Conservation (phyloP, 345 rosid species). For the Arabidopsis arenosa region DNA sequence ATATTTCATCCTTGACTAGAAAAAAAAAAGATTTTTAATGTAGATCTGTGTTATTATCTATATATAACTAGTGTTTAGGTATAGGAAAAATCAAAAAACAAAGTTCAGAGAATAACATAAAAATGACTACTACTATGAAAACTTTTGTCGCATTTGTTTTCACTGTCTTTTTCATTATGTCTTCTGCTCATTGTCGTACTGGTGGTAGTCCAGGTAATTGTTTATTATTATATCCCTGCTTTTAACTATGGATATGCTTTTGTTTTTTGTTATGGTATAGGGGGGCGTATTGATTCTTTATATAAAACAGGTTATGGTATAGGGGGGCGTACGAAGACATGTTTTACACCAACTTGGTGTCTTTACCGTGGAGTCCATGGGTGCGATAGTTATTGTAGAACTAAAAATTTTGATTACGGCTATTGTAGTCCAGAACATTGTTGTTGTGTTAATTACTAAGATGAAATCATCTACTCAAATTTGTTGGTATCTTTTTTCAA, state of each 20-base stretch:
- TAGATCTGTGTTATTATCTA: not conserved
- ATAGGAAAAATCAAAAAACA: not conserved
- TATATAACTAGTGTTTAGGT: not conserved
- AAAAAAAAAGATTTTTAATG: not conserved
- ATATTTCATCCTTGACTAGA: not conserved
- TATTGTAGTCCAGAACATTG: not conserved
- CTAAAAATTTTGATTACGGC: not conserved
- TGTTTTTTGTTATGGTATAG: not conserved
- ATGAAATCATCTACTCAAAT: not conserved
- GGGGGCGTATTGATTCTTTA: not conserved
- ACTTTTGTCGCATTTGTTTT: not conserved
- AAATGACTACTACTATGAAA: not conserved
- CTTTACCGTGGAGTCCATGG: not conserved
- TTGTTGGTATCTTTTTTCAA: not conserved
- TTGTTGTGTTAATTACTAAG: not conserved
- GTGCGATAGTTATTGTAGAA: not conserved
- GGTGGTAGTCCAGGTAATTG: not conserved
- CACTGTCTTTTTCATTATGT: not conserved
- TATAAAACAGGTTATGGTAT: not conserved
- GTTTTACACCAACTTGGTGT: not conserved
- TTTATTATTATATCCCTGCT: not conserved
- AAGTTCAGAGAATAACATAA: not conserved
- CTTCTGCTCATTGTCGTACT: not conserved
- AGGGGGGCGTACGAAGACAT: not conserved
- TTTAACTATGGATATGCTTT: not conserved